Evolutionary conservation across 306 rosid species (phyloP), one percentile per base, ranked within the genome.

Genomic region (Vigna mungo): DNA sequence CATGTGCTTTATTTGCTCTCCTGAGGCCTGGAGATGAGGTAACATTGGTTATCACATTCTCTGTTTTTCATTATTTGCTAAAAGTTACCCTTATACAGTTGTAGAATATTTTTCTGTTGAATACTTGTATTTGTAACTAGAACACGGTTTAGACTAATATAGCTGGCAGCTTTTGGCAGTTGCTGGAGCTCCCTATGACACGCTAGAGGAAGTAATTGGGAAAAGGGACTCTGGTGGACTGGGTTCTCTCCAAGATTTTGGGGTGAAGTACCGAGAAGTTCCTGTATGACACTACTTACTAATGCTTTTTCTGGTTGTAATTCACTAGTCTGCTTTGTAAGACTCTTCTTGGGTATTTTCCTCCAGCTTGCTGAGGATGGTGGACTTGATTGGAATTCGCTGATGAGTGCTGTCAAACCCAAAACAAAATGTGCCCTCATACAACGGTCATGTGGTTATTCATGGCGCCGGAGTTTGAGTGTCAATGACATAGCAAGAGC

Each of bases 1-100:
- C 96, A 10, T 94, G 98, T 81, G 96, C 98, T 70, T 85, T 94
- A 73, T 94, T 89, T 69, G 92, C 97, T 4, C 77, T 92, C 36
- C 71, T 94, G 68, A 91, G 97, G 85, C 98, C 98, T 0, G 94
- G 96, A 59, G 96, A 94, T 87, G 98, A 94, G 96, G 98, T 92
- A 86, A 61, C 63, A 44, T 82, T 67, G 39, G 47, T 21, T 69
- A 52, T 48, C 51, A 75, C 37, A 52, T 66, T 77, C 30, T 52
- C 36, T 78, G 58, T 36, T 80, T 71, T 80, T 51, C 68, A 25
- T 47, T 71, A 56, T 72, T 68, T 81, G 47, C 77, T 41, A 73
- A 41, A 15, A 15, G 17, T 9, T 78, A 61, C 65, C 43, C 72
- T 16, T 75, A 6, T 53, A 10, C 52, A 13, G 68, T 77, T 53